Conservation (phyloP, 2,329 filamentous ascomycete species). For the Beauveria sp. region DNA sequence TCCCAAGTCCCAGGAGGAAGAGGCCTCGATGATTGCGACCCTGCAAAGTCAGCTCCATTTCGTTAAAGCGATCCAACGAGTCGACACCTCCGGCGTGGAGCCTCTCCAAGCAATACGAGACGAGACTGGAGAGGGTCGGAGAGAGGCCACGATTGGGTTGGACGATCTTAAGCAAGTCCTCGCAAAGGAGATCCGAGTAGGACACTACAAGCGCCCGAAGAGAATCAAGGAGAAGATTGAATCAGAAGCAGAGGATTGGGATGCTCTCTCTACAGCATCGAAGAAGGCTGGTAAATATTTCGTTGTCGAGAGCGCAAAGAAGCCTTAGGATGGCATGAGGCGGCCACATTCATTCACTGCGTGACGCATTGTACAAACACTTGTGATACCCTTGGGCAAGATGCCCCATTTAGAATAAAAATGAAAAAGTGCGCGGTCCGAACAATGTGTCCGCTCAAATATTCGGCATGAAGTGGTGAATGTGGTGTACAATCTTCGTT, state of each 20-base stretch:
- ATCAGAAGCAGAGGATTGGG: slow-evolving; percentile 54
- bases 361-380: neutral
- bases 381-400: slow-evolving; percentile 6
- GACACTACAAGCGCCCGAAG: slow-evolving; percentile 42
- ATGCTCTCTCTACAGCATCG: slow-evolving; percentile 59
- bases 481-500: too few relatives aligned
- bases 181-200: slow-evolving; percentile 51
- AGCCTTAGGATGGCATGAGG: slow-evolving; percentile 16
- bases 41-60: slow-evolving; percentile 82
- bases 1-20: slow-evolving; percentile 54
- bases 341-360: slow-evolving; percentile 4
- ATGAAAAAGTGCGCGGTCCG: neutral
- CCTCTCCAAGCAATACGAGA: slow-evolving; percentile 77
- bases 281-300: slow-evolving; percentile 67
- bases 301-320: slow-evolving; percentile 59
- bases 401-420: neutral
- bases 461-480: too few relatives aligned
- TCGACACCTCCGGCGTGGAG: slow-evolving; percentile 64
- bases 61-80: slow-evolving; percentile 74
- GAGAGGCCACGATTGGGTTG: slow-evolving; percentile 52
- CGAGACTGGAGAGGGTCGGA: slow-evolving; percentile 58
- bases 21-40: slow-evolving; percentile 63
- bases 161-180: slow-evolving; percentile 50
- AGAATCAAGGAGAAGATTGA: slow-evolving; percentile 30
- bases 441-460: neutral